These are phyloP conservation scores for Trichoderma hamatum DNA, from an alignment of 2,329 filamentous ascomycete genomes.

Conservation along the genomic window DNA sequence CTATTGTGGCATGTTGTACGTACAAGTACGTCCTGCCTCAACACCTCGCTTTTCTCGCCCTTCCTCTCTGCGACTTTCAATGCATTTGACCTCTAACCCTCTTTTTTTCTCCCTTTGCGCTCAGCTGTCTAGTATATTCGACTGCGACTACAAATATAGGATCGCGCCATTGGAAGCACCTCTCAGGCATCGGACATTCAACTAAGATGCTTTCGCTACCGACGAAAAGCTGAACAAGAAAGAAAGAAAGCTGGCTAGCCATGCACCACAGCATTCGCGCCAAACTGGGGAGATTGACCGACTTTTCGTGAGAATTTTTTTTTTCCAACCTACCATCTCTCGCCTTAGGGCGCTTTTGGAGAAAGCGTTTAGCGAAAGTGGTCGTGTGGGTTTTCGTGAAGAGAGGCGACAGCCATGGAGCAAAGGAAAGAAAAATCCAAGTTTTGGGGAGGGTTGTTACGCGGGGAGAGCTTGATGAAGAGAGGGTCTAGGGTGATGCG, in stretches of 20 bases:
- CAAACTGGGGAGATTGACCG: conserved; percentile 21
- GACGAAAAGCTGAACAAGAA: background rate
- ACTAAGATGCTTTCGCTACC: conserved; percentile 10
- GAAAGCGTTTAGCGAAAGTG: background rate
- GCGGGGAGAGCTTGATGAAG: conserved; percentile 48
- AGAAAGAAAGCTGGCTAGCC: background rate
- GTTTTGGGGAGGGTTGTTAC: conserved; percentile 54
- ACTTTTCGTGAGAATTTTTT: conserved; percentile 23
- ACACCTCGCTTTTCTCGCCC: conserved; percentile 2
- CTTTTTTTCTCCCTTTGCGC: background rate
- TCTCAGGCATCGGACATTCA: background rate
- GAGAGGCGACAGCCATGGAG: conserved; percentile 37
- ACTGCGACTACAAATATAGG: background rate
- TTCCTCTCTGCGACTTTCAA: conserved; percentile 3
- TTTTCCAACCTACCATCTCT: background rate
- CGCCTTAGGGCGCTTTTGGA: background rate
- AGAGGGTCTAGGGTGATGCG: conserved; percentile 27
- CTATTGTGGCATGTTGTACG: conserved; percentile 19
- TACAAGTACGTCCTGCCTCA: conserved; percentile 4
- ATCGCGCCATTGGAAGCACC: background rate
- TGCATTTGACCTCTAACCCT: background rate
- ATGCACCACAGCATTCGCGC: conserved; percentile 6
- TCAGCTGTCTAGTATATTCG: no score
- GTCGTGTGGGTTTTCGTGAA: conserved; percentile 5
- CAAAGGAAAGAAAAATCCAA: conserved; percentile 47